Conservation (phyloP, 495 filamentous ascomycete genomes). For the Cryomyces minteri region DNA sequence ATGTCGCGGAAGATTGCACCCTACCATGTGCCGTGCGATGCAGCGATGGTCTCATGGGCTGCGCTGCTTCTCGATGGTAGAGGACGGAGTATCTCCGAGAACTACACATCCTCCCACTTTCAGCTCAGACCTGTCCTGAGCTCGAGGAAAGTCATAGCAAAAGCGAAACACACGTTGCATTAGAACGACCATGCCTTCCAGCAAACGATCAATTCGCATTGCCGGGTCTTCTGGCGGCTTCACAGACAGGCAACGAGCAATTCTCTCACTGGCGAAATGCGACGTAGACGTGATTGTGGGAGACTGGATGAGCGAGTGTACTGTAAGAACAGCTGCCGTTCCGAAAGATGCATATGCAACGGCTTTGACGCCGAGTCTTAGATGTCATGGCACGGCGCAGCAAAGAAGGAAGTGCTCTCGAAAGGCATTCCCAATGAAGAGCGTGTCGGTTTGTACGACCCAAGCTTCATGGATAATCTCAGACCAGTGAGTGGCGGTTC, state of each 20-base stretch:
- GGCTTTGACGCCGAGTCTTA: not conserved
- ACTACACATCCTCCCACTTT: too few species aligned
- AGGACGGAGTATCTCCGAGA: too few species aligned
- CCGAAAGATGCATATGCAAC: not conserved
- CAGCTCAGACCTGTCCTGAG: too few species aligned
- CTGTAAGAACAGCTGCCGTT: constrained; percentile 5
- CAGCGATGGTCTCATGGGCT: too few species aligned
- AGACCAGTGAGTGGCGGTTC: not conserved
- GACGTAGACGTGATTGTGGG: constrained; percentile 9
- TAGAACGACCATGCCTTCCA: too few species aligned
- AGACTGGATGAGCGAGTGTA: constrained; percentile 12
- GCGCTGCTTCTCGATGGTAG: too few species aligned
- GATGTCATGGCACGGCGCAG: not conserved
- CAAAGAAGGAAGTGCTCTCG: constrained; percentile 2
- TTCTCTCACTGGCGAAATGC: constrained; percentile 10
- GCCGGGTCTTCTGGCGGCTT: constrained; percentile 17
- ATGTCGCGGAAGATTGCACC: too few species aligned
- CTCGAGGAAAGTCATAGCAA: too few species aligned
- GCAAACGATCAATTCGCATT: constrained; percentile 15
- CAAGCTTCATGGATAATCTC: constrained; percentile 7
- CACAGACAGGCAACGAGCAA: constrained; percentile 16
- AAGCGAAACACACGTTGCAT: too few species aligned
- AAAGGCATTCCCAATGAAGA: not conserved
- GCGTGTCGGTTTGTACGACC: constrained; percentile 4
- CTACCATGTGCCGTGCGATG: too few species aligned